Conservation (phyloP, 306 rosid species). For the Aeschynomene evenia region DNA sequence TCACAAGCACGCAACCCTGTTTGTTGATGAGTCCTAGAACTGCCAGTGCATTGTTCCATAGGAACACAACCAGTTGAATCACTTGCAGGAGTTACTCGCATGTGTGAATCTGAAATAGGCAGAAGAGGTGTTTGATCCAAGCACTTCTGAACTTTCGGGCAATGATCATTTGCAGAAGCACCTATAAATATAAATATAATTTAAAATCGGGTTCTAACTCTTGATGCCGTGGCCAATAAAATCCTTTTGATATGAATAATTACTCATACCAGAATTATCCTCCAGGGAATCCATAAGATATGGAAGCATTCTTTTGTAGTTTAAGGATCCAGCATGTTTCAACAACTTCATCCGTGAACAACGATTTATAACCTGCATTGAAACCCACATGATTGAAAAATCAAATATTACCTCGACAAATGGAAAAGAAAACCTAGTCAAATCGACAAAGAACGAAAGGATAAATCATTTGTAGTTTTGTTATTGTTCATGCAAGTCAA, state of each 20-base stretch:
- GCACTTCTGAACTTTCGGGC: slow-evolving; percentile 32
- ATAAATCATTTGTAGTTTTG: background rate
- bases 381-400: slow-evolving; percentile 11
- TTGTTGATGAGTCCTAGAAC: slow-evolving; percentile 27
- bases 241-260: background rate
- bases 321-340: slow-evolving; percentile 48
- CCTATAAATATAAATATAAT: slow-evolving; percentile 27
- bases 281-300: slow-evolving; percentile 38
- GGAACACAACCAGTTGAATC: slow-evolving; percentile 32
- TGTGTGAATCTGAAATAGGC: slow-evolving; percentile 22
- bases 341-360: slow-evolving; percentile 45
- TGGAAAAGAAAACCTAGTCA: background rate
- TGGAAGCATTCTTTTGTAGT: slow-evolving; percentile 74
- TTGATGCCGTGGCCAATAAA: background rate
- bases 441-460: background rate
- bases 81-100: slow-evolving; percentile 18
- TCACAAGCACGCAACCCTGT: background rate
- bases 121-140: slow-evolving; percentile 27
- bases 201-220: slow-evolving; percentile 12
- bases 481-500: background rate
- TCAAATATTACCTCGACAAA: background rate
- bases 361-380: slow-evolving; percentile 51
- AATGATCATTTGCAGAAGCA: slow-evolving; percentile 34
- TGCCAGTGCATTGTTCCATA: background rate
- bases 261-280: slow-evolving; percentile 21